Evolutionary conservation across 2,329 filamentous ascomycete species (phyloP).

Genomic region (Fusarium praegraminearum): DNA sequence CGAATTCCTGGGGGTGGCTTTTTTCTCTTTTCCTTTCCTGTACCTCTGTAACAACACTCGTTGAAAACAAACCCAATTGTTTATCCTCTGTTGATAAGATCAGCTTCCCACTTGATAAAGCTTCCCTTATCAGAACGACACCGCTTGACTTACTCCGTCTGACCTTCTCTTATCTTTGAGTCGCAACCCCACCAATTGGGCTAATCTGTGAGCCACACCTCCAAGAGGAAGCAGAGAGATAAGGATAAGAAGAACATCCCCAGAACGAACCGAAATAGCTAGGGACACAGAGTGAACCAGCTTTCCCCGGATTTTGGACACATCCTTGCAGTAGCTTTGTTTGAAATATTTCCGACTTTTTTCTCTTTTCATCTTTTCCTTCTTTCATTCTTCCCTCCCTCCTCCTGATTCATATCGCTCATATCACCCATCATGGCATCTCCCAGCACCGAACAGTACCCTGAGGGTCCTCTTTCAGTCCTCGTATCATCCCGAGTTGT

Average conservation of each 20-base stretch:
- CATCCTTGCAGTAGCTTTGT: constrained; percentile 22
- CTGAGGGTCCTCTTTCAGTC: constrained; percentile 69
- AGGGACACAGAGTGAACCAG: constrained; percentile 17
- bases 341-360: constrained; percentile 11
- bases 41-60: constrained; percentile 24
- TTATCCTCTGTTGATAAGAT: constrained; percentile 18
- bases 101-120: constrained; percentile 11
- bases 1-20: constrained; percentile 27
- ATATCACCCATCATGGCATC: constrained; percentile 50
- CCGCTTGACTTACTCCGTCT: constrained; percentile 5
- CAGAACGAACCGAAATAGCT: constrained; percentile 5
- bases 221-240: constrained; percentile 39
- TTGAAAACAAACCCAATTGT: constrained; percentile 2
- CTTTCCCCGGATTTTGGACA: constrained; percentile 30
- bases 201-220: constrained; percentile 21
- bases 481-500: constrained; percentile 87
- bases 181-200: constrained; percentile 43
- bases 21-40: neutral
- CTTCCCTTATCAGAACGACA: constrained; percentile 27
- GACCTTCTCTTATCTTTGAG: constrained; percentile 39
- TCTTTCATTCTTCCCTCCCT: constrained; percentile 14
- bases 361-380: constrained; percentile 12
- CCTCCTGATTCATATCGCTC: neutral
- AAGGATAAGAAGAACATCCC: constrained; percentile 32
- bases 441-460: constrained; percentile 32